Percentiles rank a stretch among this genome's conserved stretches.
Evolutionary conservation across 495 filamentous ascomycete genomes (phyloP).

Genomic region (Tirmania nivea): DNA sequence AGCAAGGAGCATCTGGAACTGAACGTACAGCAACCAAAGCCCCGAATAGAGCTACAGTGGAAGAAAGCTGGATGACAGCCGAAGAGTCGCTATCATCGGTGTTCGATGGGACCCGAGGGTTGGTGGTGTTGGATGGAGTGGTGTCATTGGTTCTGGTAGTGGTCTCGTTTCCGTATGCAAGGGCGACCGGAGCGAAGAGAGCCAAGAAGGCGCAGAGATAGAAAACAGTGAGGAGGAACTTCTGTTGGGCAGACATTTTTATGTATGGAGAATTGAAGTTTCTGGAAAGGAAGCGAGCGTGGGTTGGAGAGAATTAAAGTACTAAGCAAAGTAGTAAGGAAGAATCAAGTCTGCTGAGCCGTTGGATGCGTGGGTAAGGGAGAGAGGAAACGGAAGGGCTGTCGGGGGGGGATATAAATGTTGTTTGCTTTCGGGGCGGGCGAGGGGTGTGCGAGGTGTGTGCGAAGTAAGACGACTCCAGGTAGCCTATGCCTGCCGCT

Average conservation of each 20-base stretch:
- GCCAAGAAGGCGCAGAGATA: background rate
- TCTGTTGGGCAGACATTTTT: background rate
- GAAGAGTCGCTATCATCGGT: background rate
- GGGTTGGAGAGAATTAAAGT: background rate
- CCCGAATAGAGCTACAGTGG: conserved; percentile 15
- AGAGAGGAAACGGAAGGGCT: background rate
- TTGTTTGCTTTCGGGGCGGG: background rate
- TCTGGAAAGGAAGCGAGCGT: background rate
- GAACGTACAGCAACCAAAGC: conserved; percentile 16
- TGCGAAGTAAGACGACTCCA: no score
- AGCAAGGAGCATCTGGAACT: background rate
- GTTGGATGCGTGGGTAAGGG: background rate
- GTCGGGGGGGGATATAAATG: background rate
- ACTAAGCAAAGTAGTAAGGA: background rate
- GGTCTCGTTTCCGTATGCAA: background rate
- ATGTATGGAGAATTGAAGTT: no score
- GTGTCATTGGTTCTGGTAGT: background rate
- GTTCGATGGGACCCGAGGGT: background rate
- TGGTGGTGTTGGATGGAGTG: background rate
- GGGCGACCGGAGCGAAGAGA: background rate
- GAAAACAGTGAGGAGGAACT: background rate
- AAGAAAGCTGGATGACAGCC: conserved; percentile 3
- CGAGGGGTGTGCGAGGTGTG: background rate
- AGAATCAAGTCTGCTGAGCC: background rate
- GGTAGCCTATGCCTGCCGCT: no score